Conservation (phyloP, 192 early-diverging fungal species). For the Backusella mclennaniae region DNA sequence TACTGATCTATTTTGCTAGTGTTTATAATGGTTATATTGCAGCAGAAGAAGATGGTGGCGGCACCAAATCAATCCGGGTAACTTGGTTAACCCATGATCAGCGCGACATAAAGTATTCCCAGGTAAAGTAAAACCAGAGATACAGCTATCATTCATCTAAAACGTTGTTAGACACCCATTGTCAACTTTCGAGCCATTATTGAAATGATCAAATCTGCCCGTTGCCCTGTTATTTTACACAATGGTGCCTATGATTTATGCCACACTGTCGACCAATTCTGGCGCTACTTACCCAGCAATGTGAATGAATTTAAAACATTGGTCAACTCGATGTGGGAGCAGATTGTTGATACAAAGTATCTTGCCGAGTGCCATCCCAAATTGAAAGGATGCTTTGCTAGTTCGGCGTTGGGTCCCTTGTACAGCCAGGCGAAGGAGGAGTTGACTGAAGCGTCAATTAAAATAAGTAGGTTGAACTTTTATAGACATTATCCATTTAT, state of each 20-base stretch:
- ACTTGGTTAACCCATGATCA: conserved; percentile 42
- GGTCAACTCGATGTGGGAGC: conserved; percentile 59
- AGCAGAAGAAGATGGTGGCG: conserved; percentile 31
- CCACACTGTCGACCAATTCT: conserved; percentile 77
- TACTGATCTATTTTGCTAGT: neutral
- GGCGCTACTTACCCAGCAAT: conserved; percentile 64
- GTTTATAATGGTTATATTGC: conserved; percentile 45
- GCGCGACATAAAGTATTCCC: conserved; percentile 19
- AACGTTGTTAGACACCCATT: neutral
- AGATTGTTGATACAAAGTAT: conserved; percentile 80
- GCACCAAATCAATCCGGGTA: conserved; percentile 40
- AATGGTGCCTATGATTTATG: conserved; percentile 89
- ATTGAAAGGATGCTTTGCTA: conserved; percentile 38
- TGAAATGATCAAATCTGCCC: conserved; percentile 66
- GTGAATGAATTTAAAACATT: conserved; percentile 68
- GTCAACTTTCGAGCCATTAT: conserved; percentile 75
- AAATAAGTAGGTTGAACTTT: conserved; percentile 44
- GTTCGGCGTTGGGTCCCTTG: conserved; percentile 13
- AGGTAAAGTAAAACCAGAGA: neutral
- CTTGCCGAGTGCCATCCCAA: conserved; percentile 50
- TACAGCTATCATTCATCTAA: too few species aligned
- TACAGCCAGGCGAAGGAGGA: conserved; percentile 15
- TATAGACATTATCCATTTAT: neutral
- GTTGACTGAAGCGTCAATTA: conserved; percentile 29
- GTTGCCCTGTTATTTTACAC: conserved; percentile 84